A percentile compares a stretch with the other conserved stretches of the same genome.
phyloP scores from a whole-genome alignment of 106 monocot genomes.

The Platanthera guangdongensis region DNA sequence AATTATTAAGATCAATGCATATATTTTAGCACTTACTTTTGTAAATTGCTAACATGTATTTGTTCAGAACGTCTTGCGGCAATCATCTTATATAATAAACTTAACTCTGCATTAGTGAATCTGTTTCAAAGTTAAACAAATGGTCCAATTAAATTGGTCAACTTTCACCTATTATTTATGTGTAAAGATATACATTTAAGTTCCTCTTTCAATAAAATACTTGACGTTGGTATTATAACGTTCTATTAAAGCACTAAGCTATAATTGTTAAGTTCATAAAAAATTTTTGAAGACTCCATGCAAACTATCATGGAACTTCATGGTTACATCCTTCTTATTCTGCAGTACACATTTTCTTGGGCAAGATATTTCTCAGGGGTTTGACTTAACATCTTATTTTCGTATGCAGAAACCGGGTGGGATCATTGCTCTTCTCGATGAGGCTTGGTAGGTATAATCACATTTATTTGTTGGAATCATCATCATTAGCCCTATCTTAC shows the following conservation, averaged over 20 bases:
- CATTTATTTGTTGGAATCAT: constrained; percentile 7
- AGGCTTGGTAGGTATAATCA: constrained; percentile 67
- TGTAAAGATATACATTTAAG: neutral
- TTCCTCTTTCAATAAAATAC: constrained; percentile 1
- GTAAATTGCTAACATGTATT: neutral
- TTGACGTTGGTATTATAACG: neutral
- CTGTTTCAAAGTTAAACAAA: neutral
- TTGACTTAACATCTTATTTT: neutral
- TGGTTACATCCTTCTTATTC: too few relatives aligned
- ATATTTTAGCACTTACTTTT: neutral
- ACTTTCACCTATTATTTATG: neutral
- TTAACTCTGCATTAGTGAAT: neutral
- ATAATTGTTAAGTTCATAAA: neutral
- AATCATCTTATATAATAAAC: neutral
- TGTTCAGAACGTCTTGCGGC: neutral
- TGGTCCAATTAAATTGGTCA: neutral
- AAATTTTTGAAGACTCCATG: neutral
- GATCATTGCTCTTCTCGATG: constrained; percentile 83
- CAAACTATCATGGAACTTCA: neutral
- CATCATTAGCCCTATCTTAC: neutral
- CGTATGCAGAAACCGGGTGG: constrained; percentile 84
- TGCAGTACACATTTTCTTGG: neutral
- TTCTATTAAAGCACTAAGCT: neutral
- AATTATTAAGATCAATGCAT: neutral
- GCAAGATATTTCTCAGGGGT: neutral